Percentiles rank a stretch among this genome's conserved stretches.
phyloP scores from a whole-genome alignment of 202 grass and related monocot species.

The Elaeis oleifera region DNA sequence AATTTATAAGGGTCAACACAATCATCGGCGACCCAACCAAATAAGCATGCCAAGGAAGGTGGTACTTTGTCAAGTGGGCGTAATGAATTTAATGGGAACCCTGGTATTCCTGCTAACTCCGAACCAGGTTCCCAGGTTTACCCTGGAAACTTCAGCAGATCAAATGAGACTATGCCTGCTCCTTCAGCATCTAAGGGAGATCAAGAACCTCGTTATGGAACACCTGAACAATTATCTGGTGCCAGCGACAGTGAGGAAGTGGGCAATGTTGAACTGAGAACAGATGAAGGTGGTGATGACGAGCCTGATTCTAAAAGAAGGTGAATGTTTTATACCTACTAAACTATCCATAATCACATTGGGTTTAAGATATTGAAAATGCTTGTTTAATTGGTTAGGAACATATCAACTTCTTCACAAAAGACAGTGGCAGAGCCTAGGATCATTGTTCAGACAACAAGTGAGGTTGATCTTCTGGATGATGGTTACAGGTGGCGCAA shows the following conservation, averaged over 20 bases:
- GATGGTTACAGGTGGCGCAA: slow-evolving; percentile 99
- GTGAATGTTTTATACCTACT: slow-evolving; percentile 30
- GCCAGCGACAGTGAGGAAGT: slow-evolving; percentile 79
- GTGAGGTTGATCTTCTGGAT: slow-evolving; percentile 88
- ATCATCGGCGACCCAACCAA: slow-evolving; percentile 56
- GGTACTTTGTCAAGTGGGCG: slow-evolving; percentile 30
- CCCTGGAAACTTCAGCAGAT: slow-evolving; percentile 10
- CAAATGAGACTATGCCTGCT: background rate
- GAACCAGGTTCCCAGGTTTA: slow-evolving; percentile 38
- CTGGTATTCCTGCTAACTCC: slow-evolving; percentile 31
- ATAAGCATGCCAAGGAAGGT: slow-evolving; percentile 67
- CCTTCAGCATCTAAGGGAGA: background rate
- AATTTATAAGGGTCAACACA: slow-evolving; percentile 91
- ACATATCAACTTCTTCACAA: slow-evolving; percentile 60
- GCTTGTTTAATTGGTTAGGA: slow-evolving; percentile 29
- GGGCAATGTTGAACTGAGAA: slow-evolving; percentile 17
- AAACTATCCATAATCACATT: background rate
- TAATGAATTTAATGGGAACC: slow-evolving; percentile 20
- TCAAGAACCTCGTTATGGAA: slow-evolving; percentile 40
- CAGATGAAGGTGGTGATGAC: slow-evolving; percentile 41
- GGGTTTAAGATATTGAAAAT: slow-evolving; percentile 4
- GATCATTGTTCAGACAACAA: slow-evolving; percentile 95
- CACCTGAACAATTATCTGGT: slow-evolving; percentile 69
- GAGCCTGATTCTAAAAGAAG: slow-evolving; percentile 63
- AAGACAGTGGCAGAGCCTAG: slow-evolving; percentile 52